Evolutionary conservation across 192 early-diverging fungal species (phyloP).

Genomic region (Podila horticola): DNA sequence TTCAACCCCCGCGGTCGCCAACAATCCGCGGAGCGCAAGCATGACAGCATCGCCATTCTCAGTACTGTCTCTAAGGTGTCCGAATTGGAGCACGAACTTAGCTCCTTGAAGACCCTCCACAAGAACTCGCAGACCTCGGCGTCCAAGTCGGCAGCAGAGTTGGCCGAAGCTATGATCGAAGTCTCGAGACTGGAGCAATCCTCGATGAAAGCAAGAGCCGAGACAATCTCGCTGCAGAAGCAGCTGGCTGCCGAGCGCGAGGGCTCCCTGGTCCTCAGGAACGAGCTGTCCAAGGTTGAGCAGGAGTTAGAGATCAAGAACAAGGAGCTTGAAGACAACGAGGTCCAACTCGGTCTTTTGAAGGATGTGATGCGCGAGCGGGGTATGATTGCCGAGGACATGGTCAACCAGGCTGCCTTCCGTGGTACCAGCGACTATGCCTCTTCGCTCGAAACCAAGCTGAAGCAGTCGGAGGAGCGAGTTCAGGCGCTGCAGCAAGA

Average conservation of each 20-base stretch:
- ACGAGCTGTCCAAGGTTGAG: constrained; percentile 54
- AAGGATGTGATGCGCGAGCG: constrained; percentile 59
- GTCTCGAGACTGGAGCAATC: constrained; percentile 57
- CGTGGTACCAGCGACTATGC: constrained; percentile 33
- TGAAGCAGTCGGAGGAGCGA: constrained; percentile 26
- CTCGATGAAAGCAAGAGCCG: constrained; percentile 56
- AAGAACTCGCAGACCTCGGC: constrained; percentile 39
- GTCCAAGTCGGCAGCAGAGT: constrained; percentile 39
- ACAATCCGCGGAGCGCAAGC: constrained; percentile 30
- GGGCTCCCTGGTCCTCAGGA: constrained; percentile 1
- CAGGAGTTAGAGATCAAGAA: constrained; percentile 47
- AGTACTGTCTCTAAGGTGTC: constrained; percentile 48
- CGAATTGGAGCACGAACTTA: constrained; percentile 54
- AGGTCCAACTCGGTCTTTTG: constrained; percentile 62
- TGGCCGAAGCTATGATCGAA: constrained; percentile 57
- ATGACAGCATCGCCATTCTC: constrained; percentile 47
- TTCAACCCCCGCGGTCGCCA: constrained; percentile 33
- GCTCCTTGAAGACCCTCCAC: constrained; percentile 35
- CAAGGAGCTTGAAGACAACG: constrained; percentile 60
- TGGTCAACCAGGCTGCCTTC: constrained; percentile 26
- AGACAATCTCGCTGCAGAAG: constrained; percentile 52
- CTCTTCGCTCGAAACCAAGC: constrained; percentile 22
- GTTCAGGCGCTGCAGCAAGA: constrained; percentile 20
- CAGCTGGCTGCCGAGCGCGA: constrained; percentile 55
- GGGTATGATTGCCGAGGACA: constrained; percentile 55